Base-by-base conservation (phyloP, 192 early-diverging fungal species). In the Pecoramyces ruminantium region DNA sequence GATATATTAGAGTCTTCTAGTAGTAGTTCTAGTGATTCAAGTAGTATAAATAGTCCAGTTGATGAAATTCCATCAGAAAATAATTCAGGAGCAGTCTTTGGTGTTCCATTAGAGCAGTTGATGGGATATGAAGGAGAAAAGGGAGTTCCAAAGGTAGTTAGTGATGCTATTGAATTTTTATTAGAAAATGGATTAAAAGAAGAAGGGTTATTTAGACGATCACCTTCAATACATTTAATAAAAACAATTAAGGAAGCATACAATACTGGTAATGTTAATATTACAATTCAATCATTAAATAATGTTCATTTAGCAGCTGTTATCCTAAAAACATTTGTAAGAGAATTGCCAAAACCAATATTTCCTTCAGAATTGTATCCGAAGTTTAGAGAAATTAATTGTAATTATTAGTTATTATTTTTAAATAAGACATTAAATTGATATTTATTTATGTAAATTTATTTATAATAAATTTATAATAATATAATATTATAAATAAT, bases 101-200 rank as follows among this genome's bases (percentile, higher is more conserved):
- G 94, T 4, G 92, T 91, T 67, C 86, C 90, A 0, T 81, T 98
- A 79, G 90, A 93, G 51, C 84, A 83, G 29, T 84, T 96, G 8
- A 95, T 95, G 93, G 94, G 93, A 16, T 81, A 84, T 14, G 87
- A 91, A 42, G 92, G 92, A 29, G 93, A 93, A 81, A 85, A 88
- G 39, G 94, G 93, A 13, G 80, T 98, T 27, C 96, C 96, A 13
- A 83, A 84, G 4, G 92, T 96, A 29, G 89, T 95, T 16, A 86
- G 85, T 29, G 93, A 94, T 38, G 91, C 92, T 77, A 87, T 96
- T 28, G 83, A 87, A 27, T 94, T 92, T 83, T 87, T 98, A 58
- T 85, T 88, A 77, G 82, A 85, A 11, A 81, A 93, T 58, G 95
- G 92, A n/a, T n/a, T 67, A 67, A 21, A 67, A 67, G 51, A 67